Conservation (phyloP, 768 basidiomycete genomes). For the Mycena rosella region DNA sequence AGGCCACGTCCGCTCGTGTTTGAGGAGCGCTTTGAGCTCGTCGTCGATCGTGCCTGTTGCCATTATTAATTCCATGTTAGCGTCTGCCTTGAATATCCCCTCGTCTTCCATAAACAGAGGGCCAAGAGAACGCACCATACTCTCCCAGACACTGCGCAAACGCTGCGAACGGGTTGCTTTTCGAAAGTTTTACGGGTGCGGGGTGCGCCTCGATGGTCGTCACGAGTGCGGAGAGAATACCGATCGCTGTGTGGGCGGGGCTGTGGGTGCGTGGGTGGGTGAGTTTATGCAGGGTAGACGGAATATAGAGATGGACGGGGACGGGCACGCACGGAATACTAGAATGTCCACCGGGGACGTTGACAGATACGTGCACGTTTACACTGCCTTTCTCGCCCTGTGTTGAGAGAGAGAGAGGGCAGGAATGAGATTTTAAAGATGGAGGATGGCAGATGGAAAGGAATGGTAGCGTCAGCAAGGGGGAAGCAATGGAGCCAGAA, state of each 20-base stretch:
- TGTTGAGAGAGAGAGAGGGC: no score
- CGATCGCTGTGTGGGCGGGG: conserved; percentile 68
- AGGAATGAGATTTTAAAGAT: no score
- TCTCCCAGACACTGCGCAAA: conserved; percentile 18
- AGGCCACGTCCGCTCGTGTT: conserved; percentile 26
- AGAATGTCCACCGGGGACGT: conserved; percentile 71
- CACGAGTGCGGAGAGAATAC: conserved; percentile 58
- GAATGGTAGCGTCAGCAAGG: no score
- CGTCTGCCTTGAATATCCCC: no score
- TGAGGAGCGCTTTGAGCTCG: not conserved
- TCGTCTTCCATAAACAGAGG: no score
- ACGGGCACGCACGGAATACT: conserved; percentile 55
- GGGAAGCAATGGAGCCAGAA: no score
- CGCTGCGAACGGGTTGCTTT: conserved; percentile 17
- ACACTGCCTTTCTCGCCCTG: conserved; percentile 28
- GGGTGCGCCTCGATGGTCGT: conserved; percentile 61
- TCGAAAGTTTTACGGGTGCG: conserved; percentile 45
- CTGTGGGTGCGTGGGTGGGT: not conserved
- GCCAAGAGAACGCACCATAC: conserved; percentile 26
- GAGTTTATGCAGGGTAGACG: not conserved
- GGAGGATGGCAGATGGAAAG: no score
- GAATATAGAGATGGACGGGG: no score
- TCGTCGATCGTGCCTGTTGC: conserved; percentile 23
- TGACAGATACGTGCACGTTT: conserved; percentile 56
- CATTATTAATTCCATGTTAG: no score